phyloP scores from a whole-genome alignment of 2,329 filamentous ascomycete genomes.

The Hirsutella rhossiliensis region DNA sequence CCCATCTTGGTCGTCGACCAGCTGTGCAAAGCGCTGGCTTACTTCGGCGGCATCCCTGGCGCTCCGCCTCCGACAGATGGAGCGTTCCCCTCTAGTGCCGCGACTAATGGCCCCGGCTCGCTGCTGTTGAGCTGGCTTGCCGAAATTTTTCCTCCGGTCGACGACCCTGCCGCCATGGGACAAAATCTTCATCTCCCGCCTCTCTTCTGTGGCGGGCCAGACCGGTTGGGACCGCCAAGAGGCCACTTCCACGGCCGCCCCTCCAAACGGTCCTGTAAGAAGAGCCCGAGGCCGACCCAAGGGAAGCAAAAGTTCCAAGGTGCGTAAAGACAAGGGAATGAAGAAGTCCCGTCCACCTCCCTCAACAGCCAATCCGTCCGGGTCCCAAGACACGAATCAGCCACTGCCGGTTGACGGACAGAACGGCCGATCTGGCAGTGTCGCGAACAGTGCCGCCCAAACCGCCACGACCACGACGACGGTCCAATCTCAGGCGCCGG shows the following conservation, averaged over 20 bases:
- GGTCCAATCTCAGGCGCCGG: neutral
- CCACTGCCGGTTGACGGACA: neutral
- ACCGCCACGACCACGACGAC: neutral
- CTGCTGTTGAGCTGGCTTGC: slow-evolving; percentile 50
- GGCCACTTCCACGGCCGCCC: neutral
- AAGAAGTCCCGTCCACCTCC: slow-evolving; percentile 24
- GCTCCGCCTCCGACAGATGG: slow-evolving; percentile 38
- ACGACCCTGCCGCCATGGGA: slow-evolving; percentile 5
- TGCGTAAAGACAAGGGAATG: slow-evolving; percentile 36
- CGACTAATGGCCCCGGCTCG: slow-evolving; percentile 43
- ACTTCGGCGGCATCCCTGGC: slow-evolving; percentile 48
- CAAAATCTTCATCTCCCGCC: neutral
- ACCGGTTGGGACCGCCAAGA: neutral
- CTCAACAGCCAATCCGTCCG: slow-evolving; percentile 1
- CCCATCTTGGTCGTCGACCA: slow-evolving; percentile 48
- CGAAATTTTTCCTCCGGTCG: slow-evolving; percentile 45
- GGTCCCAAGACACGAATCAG: slow-evolving; percentile 1
- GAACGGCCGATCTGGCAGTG: neutral
- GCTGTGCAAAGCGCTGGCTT: slow-evolving; percentile 49
- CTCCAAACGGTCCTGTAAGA: slow-evolving; percentile 16
- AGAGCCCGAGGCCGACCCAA: slow-evolving; percentile 42
- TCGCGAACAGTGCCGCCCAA: neutral
- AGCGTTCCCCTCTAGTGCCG: slow-evolving; percentile 43
- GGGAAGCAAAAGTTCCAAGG: slow-evolving; percentile 31
- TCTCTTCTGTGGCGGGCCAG: slow-evolving; percentile 1